A percentile compares a stretch with the other conserved stretches of the same genome.
Evolutionary conservation across 331 rosid genomes (phyloP).

Genomic region (Pyracantha coccinea): DNA sequence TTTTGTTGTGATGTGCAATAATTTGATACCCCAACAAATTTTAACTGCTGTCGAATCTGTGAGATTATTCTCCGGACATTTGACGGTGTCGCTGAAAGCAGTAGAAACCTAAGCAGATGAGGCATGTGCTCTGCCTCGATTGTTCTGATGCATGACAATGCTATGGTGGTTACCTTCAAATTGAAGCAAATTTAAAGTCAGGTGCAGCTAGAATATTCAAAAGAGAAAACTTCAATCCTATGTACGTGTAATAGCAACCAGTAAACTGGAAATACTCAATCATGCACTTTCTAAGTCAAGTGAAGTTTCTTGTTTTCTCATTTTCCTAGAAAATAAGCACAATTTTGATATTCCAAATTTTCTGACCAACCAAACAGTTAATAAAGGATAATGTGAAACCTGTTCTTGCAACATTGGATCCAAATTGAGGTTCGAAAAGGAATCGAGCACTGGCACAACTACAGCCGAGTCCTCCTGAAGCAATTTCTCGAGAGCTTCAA

Average conservation of each 20-base stretch:
- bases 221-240: background rate
- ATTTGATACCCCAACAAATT: conserved; percentile 26
- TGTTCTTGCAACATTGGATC: conserved; percentile 28
- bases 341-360: background rate
- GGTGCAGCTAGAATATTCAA: background rate
- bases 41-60: conserved; percentile 27
- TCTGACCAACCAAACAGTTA: background rate
- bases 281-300: background rate
- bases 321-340: background rate
- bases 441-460: conserved; percentile 27
- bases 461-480: conserved; percentile 30
- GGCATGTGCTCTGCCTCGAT: conserved; percentile 32
- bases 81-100: conserved; percentile 29
- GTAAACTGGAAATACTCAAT: background rate
- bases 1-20: conserved; percentile 14
- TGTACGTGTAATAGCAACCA: no score
- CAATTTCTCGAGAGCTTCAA: conserved; percentile 29
- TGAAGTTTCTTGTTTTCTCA: background rate
- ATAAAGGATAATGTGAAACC: conserved; percentile 4
- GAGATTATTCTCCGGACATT: conserved; percentile 26
- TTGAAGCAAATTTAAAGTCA: background rate
- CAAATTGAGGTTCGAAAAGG: conserved; percentile 29
- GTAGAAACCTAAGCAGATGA: conserved; percentile 26
- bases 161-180: conserved; percentile 24
- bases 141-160: conserved; percentile 33